A percentile compares a stretch with the other conserved stretches of the same genome.
Evolutionary conservation across 371 early-diverging fungal species (phyloP).

Genomic region (Phascolomyces articulosus): DNA sequence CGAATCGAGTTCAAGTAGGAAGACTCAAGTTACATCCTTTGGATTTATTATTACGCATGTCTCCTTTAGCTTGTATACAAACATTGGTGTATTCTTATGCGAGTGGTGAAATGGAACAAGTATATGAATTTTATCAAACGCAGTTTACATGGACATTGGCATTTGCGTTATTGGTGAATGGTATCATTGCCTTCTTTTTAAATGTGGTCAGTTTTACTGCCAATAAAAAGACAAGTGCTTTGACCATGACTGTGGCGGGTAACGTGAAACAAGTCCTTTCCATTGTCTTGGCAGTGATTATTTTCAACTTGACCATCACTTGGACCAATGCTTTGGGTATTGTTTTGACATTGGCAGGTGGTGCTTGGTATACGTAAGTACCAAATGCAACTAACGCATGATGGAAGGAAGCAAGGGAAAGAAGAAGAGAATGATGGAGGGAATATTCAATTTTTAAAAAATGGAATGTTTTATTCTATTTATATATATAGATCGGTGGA

Average conservation of each 20-base stretch:
- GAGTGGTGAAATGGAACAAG: conserved; percentile 70
- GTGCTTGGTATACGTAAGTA: conserved; percentile 66
- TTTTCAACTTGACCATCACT: conserved; percentile 74
- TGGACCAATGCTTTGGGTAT: conserved; percentile 75
- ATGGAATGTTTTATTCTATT: no score
- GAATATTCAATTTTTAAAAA: no score
- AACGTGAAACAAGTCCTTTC: conserved; percentile 90
- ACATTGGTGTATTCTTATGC: conserved; percentile 66
- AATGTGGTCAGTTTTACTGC: conserved; percentile 86
- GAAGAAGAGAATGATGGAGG: no score
- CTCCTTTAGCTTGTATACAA: conserved; percentile 80
- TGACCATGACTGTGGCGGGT: conserved; percentile 90
- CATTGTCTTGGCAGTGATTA: conserved; percentile 75
- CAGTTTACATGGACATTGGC: conserved; percentile 49
- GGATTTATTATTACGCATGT: conserved; percentile 83
- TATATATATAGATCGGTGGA: conserved; percentile 26
- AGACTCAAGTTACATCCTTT: conserved; percentile 81
- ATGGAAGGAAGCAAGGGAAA: no score
- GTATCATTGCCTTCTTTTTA: conserved; percentile 82
- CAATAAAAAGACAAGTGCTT: conserved; percentile 82
- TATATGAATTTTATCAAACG: conserved; percentile 50
- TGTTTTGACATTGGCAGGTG: conserved; percentile 77
- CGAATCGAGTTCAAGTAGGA: conserved; percentile 83
- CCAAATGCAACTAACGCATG: no score
- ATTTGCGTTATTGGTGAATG: conserved; percentile 72